phyloP scores from a whole-genome alignment of 345 rosid species.

The Zanthoxylum bungeanum region DNA sequence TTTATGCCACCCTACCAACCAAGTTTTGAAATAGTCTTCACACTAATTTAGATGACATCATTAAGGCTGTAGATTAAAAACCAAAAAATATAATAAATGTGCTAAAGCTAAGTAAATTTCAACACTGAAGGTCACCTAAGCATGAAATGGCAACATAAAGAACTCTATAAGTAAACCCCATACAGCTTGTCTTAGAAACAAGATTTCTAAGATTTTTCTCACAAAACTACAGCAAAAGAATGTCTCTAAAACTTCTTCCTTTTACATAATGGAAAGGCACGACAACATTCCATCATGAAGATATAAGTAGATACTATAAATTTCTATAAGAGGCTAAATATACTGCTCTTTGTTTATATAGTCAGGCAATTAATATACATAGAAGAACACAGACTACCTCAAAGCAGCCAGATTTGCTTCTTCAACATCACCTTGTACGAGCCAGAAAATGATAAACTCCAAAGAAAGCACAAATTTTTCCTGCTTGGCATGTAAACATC shows the following conservation, averaged over 20 bases:
- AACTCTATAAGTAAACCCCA: background rate
- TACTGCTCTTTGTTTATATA: conserved; percentile 1
- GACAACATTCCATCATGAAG: background rate
- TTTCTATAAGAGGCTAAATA: background rate
- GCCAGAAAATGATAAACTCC: conserved; percentile 60
- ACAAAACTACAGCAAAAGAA: background rate
- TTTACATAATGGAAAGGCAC: background rate
- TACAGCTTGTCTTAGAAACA: background rate
- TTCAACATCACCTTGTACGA: conserved; percentile 42
- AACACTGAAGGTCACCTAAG: background rate
- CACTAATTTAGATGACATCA: background rate
- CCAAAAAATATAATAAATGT: background rate
- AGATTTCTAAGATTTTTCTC: background rate
- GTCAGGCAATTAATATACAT: background rate
- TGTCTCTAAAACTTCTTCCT: background rate
- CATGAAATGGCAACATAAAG: background rate
- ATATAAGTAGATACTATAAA: background rate
- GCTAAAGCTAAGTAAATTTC: background rate
- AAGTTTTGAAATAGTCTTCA: background rate
- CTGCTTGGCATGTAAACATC: conserved; percentile 37
- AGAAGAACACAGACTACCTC: conserved; percentile 32
- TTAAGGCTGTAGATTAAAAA: background rate
- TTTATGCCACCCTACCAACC: background rate
- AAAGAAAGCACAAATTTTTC: conserved; percentile 51
- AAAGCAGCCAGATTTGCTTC: conserved; percentile 50